Evolutionary conservation across 495 filamentous ascomycete species (phyloP).

Genomic region (Penicillium atrosanguineum): DNA sequence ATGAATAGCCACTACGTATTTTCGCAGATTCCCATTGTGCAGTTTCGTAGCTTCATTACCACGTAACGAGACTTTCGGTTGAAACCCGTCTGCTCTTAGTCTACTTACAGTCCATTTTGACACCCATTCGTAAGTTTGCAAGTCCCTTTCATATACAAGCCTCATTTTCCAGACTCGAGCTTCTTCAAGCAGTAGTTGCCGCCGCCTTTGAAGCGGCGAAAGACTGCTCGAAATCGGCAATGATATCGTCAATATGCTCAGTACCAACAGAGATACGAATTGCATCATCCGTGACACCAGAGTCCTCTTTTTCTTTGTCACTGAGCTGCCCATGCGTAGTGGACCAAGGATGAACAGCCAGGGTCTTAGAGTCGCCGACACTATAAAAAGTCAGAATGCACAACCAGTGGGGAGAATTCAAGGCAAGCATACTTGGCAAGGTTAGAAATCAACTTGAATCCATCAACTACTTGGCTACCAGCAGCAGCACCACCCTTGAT

Average conservation of each 20-base stretch:
- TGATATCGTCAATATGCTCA: constrained; percentile 98
- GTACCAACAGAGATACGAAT: constrained; percentile 97
- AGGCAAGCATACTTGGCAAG: constrained; percentile 65
- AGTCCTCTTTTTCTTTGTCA: constrained; percentile 76
- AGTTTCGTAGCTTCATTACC: neutral
- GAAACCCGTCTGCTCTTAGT: neutral
- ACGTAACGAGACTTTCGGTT: neutral
- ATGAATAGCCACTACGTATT: neutral
- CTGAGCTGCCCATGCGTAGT: constrained; percentile 94
- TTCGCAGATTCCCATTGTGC: neutral
- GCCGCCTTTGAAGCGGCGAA: constrained; percentile 59
- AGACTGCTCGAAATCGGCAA: constrained; percentile 91
- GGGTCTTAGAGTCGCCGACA: constrained; percentile 73
- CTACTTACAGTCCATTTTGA: neutral
- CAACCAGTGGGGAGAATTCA: neutral
- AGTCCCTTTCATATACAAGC: neutral
- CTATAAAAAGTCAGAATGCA: constrained; percentile 27
- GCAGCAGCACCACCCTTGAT: constrained; percentile 83
- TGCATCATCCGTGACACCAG: constrained; percentile 86
- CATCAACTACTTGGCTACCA: constrained; percentile 85
- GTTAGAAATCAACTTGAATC: constrained; percentile 93
- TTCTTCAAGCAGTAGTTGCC: constrained; percentile 12
- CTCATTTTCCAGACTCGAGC: neutral
- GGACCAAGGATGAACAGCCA: constrained; percentile 95
- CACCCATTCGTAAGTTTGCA: neutral